Conservation (phyloP, 768 basidiomycete genomes). For the Mycena crocata region DNA sequence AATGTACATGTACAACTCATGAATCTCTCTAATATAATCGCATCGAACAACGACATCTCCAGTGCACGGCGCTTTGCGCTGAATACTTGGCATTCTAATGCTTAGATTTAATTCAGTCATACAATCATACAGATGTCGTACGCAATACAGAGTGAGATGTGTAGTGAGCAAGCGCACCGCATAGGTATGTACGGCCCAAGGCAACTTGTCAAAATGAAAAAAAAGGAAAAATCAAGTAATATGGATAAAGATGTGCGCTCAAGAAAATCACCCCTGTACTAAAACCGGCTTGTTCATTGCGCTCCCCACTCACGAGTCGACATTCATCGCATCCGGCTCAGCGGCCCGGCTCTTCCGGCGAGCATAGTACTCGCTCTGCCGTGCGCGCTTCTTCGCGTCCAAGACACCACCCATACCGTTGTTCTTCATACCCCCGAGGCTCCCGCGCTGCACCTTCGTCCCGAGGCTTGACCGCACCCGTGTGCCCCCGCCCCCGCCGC, state of each 20-base stretch:
- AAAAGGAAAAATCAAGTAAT: slow-evolving; percentile 8
- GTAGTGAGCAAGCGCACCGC: slow-evolving; percentile 5
- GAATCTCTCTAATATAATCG: no score
- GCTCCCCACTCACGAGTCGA: slow-evolving; percentile 21
- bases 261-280: not conserved
- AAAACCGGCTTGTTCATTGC: not conserved
- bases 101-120: not conserved
- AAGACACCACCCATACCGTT: slow-evolving; percentile 51
- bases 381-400: slow-evolving; percentile 78
- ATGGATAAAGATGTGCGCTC: slow-evolving; percentile 18
- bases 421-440: slow-evolving; percentile 46
- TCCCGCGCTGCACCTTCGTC: slow-evolving; percentile 53
- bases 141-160: slow-evolving; percentile 24
- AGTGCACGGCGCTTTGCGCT: no score
- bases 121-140: slow-evolving; percentile 19
- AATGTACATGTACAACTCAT: no score
- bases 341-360: slow-evolving; percentile 61
- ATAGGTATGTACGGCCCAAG: not conserved
- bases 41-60: no score
- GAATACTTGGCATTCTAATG: not conserved
- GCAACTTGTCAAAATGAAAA: slow-evolving; percentile 1
- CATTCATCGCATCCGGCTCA: slow-evolving; percentile 30
- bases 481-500: no score
- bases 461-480: slow-evolving; percentile 66
- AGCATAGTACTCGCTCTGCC: slow-evolving; percentile 78